Percentiles rank a stretch among this genome's conserved stretches.
phyloP scores from a whole-genome alignment of 805 yeast genomes.

The Ogataea zsoltii region DNA sequence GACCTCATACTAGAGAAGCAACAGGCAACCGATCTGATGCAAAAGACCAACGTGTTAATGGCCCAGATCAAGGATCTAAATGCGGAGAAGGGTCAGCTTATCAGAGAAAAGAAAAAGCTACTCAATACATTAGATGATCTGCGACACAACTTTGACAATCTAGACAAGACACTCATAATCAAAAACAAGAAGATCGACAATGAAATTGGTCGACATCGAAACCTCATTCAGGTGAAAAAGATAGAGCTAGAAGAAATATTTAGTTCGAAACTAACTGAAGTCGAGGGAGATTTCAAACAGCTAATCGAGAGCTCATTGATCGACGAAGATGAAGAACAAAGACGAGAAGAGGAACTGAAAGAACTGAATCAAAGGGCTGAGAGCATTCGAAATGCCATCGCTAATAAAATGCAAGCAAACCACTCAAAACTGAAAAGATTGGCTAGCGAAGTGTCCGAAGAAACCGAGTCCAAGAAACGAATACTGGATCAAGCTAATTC shows the following conservation, averaged over 20 bases:
- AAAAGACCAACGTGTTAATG: constrained; percentile 15
- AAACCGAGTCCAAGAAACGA: constrained; percentile 1
- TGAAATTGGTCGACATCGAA: constrained; percentile 29
- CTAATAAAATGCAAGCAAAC: constrained; percentile 1
- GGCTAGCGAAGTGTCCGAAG: constrained; percentile 2
- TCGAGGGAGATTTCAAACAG: constrained; percentile 19
- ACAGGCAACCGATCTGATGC: constrained; percentile 18
- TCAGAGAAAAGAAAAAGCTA: constrained; percentile 22
- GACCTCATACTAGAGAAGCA: constrained; percentile 26
- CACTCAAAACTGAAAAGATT: constrained; percentile 12
- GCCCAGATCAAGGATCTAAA: constrained; percentile 23
- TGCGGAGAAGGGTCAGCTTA: constrained; percentile 21
- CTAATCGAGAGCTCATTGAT: constrained; percentile 27
- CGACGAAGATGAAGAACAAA: constrained; percentile 34
- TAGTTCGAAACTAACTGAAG: constrained; percentile 20
- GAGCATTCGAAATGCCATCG: not conserved
- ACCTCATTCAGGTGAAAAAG: constrained; percentile 35
- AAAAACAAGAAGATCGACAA: constrained; percentile 19
- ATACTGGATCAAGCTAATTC: constrained; percentile 1
- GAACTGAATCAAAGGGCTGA: not conserved
- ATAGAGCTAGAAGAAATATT: constrained; percentile 27
- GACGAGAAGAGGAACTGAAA: constrained; percentile 27
- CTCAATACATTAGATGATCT: constrained; percentile 16
- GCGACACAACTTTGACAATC: constrained; percentile 15
- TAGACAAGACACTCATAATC: constrained; percentile 22